Base-by-base conservation (phyloP, 2,329 filamentous ascomycete genomes). In the Truncatella angustata region DNA sequence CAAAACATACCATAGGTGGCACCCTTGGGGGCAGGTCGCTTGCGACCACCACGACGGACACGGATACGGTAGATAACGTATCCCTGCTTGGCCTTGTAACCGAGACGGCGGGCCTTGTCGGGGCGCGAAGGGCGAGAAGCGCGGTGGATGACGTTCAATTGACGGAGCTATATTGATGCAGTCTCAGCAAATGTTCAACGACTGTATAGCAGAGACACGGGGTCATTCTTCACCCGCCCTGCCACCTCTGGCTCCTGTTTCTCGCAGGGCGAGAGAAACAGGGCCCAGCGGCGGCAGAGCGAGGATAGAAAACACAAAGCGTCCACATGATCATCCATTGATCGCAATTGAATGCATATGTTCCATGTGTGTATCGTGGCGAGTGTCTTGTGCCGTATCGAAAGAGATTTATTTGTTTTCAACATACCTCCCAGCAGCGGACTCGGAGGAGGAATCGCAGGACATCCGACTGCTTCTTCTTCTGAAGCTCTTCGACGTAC, bases 401-500 rank as follows among this genome's bases (percentile, higher is more conserved):
- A 60, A 64, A 62, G 63, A 61, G 21, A 28, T 66, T 63, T 65
- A 66, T 60, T 65, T 64, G 62, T 65, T 67, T 71, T 81, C 69
- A 83, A 84, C 85, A 81, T 84, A 93, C 93, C 90, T 99, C 94
- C 94, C 94, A 99, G 92, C 94, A 99, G 82, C 94, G 92, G 75
- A 96, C 91, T 78, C 91, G 93, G 80, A 97, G 91, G 82, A 99
- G 88, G 87, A 99, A 99, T 84, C 92, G 92, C 84, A 97, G 90
- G 75, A 99, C 89, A 86, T 99, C 94, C 78, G 91, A 96, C 88
- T 99, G 94, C 91, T 99, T 99, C 91, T 96, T 97, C 91, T 99
- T 97, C 80, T 97, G 91, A 84, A 99, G 89, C 87, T 99, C 94
- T 87, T 99, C 95, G 82, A 99, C 91, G 85, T 96, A 99, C 84